A percentile compares a stretch with the other conserved stretches of the same genome.
Conservation (phyloP, 495 filamentous ascomycete species). For the Penicillium taxi region DNA sequence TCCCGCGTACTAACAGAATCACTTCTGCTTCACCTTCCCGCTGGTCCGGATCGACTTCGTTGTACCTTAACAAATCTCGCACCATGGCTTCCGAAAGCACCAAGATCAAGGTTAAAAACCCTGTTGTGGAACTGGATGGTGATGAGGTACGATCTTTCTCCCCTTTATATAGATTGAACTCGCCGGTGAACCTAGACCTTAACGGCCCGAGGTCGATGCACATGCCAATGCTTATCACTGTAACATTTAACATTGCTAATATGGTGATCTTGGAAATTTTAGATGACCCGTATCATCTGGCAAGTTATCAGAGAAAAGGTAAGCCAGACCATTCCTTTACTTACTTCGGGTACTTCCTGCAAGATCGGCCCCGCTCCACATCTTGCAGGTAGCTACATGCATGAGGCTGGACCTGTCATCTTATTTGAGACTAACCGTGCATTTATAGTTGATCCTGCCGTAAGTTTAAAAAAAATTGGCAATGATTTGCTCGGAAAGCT, state of each 20-base stretch:
- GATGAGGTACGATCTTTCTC: slow-evolving; percentile 57
- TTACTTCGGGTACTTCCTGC: slow-evolving; percentile 7
- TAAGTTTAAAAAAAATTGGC: slow-evolving; percentile 41
- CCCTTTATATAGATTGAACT: slow-evolving; percentile 1
- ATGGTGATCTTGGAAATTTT: slow-evolving; percentile 4
- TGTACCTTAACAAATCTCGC: slow-evolving; percentile 32
- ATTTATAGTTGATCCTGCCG: slow-evolving; percentile 71
- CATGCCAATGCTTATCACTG: neutral
- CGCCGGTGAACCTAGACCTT: neutral
- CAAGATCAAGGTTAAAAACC: slow-evolving; percentile 99
- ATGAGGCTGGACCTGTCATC: slow-evolving; percentile 3
- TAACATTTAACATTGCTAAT: neutral
- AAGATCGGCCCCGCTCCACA: slow-evolving; percentile 11
- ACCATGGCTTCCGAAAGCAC: slow-evolving; percentile 39
- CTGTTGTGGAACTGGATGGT: slow-evolving; percentile 92
- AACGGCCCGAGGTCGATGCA: neutral
- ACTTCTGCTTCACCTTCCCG: slow-evolving; percentile 26
- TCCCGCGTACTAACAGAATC: slow-evolving; percentile 20
- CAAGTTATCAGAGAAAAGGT: slow-evolving; percentile 93
- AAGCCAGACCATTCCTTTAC: slow-evolving; percentile 20
- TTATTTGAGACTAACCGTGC: slow-evolving; percentile 15
- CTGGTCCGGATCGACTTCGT: slow-evolving; percentile 28
- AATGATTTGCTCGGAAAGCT: too few relatives aligned
- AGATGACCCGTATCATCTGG: slow-evolving; percentile 99
- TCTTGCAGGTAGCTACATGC: slow-evolving; percentile 13